A percentile compares a stretch with the other conserved stretches of the same genome.
These are phyloP conservation scores for Coleophoma crateriformis DNA, from an alignment of 2,329 filamentous ascomycete species.

Conservation along the genomic window DNA sequence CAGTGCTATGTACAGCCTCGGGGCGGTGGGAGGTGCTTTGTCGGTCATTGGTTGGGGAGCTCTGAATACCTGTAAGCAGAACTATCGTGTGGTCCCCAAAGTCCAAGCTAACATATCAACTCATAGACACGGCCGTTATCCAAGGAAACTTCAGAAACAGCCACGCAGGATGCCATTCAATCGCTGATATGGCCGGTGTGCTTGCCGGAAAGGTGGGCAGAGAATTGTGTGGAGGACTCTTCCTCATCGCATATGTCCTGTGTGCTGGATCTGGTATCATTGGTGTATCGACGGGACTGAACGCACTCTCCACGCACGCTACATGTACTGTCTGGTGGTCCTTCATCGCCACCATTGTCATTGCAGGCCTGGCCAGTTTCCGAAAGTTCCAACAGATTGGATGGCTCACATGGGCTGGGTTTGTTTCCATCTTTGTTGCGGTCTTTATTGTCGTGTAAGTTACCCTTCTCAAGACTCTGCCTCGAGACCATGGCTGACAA, in stretches of 20 bases:
- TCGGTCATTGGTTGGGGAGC: constrained; percentile 34
- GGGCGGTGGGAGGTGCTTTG: constrained; percentile 36
- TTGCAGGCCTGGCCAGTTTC: constrained; percentile 44
- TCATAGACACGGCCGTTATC: constrained; percentile 34
- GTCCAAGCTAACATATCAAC: background rate
- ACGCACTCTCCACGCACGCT: constrained; percentile 52
- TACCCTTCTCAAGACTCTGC: background rate
- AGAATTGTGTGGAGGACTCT: constrained; percentile 49
- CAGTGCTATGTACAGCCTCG: constrained; percentile 34
- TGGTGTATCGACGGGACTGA: constrained; percentile 52
- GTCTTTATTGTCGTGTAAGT: constrained; percentile 39
- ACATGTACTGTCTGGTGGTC: constrained; percentile 54
- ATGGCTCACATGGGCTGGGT: constrained; percentile 57
- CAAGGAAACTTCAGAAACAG: constrained; percentile 45
- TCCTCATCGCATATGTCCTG: constrained; percentile 52
- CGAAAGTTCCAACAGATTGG: constrained; percentile 56
- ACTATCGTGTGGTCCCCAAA: background rate
- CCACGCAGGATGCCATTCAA: constrained; percentile 44
- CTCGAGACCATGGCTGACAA: too few species aligned
- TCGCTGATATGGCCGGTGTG: constrained; percentile 52
- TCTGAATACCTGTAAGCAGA: constrained; percentile 23
- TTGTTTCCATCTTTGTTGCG: constrained; percentile 50
- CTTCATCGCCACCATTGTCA: constrained; percentile 43
- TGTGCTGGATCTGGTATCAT: constrained; percentile 52
- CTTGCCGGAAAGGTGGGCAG: constrained; percentile 45